Conservation (phyloP, 176 grass and related monocot genomes). For the Rhynchospora pubera region DNA sequence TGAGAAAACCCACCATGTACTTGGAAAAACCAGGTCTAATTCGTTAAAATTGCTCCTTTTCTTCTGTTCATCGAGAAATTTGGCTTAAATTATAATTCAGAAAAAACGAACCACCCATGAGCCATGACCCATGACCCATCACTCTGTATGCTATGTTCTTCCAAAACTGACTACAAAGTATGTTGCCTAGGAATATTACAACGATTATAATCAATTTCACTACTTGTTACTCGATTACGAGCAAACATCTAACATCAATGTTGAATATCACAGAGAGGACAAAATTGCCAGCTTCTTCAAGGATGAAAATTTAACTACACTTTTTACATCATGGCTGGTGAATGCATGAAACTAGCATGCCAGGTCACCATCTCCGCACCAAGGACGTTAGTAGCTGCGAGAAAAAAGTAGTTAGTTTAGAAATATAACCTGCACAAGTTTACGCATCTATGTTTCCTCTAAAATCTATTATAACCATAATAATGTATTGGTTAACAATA, state of each 20-base stretch:
- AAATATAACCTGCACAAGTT: not conserved
- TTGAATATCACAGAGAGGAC: not conserved
- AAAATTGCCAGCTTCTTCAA: not conserved
- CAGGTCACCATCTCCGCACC: constrained; percentile 64
- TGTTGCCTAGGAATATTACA: not conserved
- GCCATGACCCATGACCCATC: no score
- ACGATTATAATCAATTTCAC: not conserved
- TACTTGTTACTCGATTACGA: not conserved
- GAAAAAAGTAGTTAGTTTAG: constrained; percentile 2
- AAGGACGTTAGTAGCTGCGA: constrained; percentile 68
- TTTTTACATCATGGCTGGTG: not conserved
- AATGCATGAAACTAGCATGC: not conserved
- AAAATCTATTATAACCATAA: not conserved
- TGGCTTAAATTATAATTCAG: not conserved
- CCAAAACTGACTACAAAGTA: not conserved
- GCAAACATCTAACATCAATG: not conserved
- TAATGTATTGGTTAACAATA: not conserved
- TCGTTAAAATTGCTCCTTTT: not conserved
- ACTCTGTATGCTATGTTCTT: not conserved
- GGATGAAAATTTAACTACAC: not conserved
- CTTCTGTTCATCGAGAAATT: not conserved
- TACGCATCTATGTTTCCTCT: not conserved
- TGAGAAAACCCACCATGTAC: no score
- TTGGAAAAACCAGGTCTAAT: no score
- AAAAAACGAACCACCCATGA: not conserved